Conservation (phyloP, 148 eudicot species). For the Rhododendron molle region DNA sequence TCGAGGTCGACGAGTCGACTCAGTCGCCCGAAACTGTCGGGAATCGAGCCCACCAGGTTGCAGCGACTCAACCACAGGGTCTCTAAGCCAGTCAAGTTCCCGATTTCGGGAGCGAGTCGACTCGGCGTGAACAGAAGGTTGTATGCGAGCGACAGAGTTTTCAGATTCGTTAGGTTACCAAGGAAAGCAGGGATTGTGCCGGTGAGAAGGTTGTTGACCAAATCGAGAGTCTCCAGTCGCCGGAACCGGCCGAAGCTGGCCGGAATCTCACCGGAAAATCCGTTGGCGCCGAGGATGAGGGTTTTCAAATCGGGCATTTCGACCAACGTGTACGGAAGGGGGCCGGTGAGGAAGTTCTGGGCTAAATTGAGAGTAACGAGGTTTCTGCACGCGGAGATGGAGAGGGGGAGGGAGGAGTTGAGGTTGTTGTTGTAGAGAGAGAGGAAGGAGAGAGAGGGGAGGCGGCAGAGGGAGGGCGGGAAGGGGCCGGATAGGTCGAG, state of each 20-base stretch:
- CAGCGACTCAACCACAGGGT: conserved; percentile 25
- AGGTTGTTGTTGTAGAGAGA: conserved; percentile 32
- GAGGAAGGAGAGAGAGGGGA: conserved; percentile 32
- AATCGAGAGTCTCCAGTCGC: conserved; percentile 23
- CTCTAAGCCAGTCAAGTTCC: conserved; percentile 30
- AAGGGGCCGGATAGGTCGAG: conserved; percentile 33
- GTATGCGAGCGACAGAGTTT: conserved; percentile 26
- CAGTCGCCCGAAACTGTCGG: conserved; percentile 20
- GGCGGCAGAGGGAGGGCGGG: conserved; percentile 34
- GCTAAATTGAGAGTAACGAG: conserved; percentile 29
- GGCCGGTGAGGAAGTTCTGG: conserved; percentile 29
- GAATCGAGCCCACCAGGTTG: conserved; percentile 29
- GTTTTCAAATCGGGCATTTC: conserved; percentile 11
- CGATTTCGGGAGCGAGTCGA: conserved; percentile 28
- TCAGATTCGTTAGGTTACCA: conserved; percentile 29
- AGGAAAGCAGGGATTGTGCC: conserved; percentile 28
- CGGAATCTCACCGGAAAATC: conserved; percentile 36
- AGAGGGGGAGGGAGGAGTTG: conserved; percentile 29
- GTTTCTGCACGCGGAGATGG: conserved; percentile 25
- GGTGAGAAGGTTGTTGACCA: conserved; percentile 29
- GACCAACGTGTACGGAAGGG: conserved; percentile 27
- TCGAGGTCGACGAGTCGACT: conserved; percentile 35
- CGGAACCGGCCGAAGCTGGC: conserved; percentile 29
- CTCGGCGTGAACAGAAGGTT: conserved; percentile 29
- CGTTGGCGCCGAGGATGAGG: conserved; percentile 28